phyloP scores from a whole-genome alignment of 352 stramenopile species.

The Phytopythium kandeliae region DNA sequence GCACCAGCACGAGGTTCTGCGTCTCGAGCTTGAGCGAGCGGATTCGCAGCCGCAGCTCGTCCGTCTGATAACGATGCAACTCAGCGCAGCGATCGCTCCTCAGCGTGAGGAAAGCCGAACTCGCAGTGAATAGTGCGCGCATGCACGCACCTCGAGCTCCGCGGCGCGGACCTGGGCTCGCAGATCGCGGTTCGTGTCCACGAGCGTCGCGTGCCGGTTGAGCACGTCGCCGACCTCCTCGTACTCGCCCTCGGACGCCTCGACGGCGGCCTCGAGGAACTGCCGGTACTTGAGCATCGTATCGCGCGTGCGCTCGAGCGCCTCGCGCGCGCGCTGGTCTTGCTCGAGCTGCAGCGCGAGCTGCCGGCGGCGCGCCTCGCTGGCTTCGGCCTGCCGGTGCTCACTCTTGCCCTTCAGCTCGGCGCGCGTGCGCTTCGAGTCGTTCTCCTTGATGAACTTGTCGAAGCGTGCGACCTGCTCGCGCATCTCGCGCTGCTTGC shows the following conservation, averaged over 20 bases:
- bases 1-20: constrained; percentile 78
- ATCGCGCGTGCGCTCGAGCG: constrained; percentile 72
- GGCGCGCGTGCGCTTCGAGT: constrained; percentile 83
- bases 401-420: constrained; percentile 89
- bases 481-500: constrained; percentile 89
- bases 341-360: constrained; percentile 67
- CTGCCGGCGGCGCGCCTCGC: constrained; percentile 77
- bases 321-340: constrained; percentile 53
- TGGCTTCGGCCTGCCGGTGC: constrained; percentile 59
- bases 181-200: constrained; percentile 87
- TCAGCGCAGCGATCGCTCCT: too few species aligned
- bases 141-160: constrained; percentile 43
- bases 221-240: constrained; percentile 84
- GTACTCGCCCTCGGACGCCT: constrained; percentile 78
- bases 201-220: constrained; percentile 79
- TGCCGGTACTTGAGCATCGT: constrained; percentile 79
- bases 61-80: constrained; percentile 28
- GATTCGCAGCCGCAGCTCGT: constrained; percentile 71
- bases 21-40: constrained; percentile 75
- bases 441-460: constrained; percentile 94
- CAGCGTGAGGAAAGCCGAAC: too few species aligned
- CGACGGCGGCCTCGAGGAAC: constrained; percentile 80
- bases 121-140: neutral
- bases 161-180: constrained; percentile 59
- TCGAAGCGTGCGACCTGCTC: constrained; percentile 89